Base-by-base conservation (phyloP, 2,329 filamentous ascomycete species). In the Cladosporium austrohemisphaericum region DNA sequence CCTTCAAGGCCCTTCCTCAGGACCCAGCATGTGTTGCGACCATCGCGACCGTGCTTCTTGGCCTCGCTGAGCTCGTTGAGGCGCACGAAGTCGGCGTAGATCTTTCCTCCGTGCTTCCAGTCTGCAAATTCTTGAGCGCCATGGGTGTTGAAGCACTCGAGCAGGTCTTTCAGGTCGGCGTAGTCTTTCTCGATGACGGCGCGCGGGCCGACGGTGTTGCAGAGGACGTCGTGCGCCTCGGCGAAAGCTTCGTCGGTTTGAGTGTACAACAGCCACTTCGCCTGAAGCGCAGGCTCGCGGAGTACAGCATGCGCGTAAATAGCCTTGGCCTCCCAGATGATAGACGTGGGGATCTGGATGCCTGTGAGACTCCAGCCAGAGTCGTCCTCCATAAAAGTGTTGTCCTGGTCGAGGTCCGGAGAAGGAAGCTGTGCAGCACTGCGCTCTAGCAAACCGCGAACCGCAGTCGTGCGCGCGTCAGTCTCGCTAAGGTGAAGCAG, bases 321-420 rank as follows among this genome's bases (percentile, higher is more conserved):
- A 10, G 91, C 91, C 63, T 91, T 88, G 14, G 93, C 88, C 52
- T 88, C 81, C 82, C 88, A 95, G 43, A 97, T 77, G 90, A 92
- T 95, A 3, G 78, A 68, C 1, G 76, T 69, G 0, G 92, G 89
- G 33, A 97, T 80, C 55, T 81, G 79, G 46, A 91, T 79, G 31
- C 31, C 36, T 14, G 37, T 22, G 8, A 50, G 23, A 22, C 40
- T 38, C 49, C 49, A 51, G 22, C 14, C 18, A 28, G 35, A n/a
- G 26, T 43, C 25, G 80, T 81, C 36, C 78, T 78, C 28, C 20
- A 49, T 52, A n/a, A 66, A 52, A 13, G 26, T 41, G 10, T 52
- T 31, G 20, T 51, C 18, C 93, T 72, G 11, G 19, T 53, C 51
- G 20, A 47, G 47, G 60, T 61, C 37, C 52, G 65, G 49, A 63